Evolutionary conservation across 345 rosid species (phyloP).

Genomic region (Citrus mangshanensis): DNA sequence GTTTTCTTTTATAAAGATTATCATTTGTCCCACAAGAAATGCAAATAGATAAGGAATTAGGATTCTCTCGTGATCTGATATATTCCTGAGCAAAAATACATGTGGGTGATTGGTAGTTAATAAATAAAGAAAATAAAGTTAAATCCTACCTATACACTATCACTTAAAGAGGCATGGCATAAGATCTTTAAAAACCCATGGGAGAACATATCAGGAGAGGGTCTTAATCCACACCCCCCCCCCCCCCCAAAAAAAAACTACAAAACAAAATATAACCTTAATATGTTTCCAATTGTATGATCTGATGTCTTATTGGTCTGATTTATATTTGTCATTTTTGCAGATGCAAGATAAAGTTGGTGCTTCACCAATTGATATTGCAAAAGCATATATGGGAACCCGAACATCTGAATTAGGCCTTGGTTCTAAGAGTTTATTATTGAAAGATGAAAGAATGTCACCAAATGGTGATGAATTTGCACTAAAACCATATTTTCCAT

Average conservation of each 20-base stretch:
- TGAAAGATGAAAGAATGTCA: constrained; percentile 44
- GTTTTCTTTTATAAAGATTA: neutral
- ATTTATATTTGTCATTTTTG: constrained; percentile 7
- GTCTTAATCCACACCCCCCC: no score
- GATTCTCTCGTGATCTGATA: no score
- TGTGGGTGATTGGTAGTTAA: no score
- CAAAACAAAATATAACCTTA: neutral
- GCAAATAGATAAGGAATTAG: neutral
- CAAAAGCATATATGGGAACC: constrained; percentile 74
- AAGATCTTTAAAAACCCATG: no score
- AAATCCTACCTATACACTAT: no score
- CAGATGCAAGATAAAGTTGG: constrained; percentile 45
- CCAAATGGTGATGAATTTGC: constrained; percentile 31
- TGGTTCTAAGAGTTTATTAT: constrained; percentile 37
- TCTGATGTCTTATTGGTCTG: constrained; percentile 3
- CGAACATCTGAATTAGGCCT: constrained; percentile 43
- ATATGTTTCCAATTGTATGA: neutral
- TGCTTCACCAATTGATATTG: constrained; percentile 77
- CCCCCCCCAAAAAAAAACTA: no score
- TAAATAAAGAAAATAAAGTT: no score
- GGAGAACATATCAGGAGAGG: no score
- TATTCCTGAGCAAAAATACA: no score
- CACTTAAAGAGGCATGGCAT: no score
- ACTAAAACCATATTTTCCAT: constrained; percentile 40
- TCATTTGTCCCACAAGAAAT: neutral